Evolutionary conservation across 352 stramenopile genomes (phyloP).

Genomic region (Globisporangium megalacanthum): DNA sequence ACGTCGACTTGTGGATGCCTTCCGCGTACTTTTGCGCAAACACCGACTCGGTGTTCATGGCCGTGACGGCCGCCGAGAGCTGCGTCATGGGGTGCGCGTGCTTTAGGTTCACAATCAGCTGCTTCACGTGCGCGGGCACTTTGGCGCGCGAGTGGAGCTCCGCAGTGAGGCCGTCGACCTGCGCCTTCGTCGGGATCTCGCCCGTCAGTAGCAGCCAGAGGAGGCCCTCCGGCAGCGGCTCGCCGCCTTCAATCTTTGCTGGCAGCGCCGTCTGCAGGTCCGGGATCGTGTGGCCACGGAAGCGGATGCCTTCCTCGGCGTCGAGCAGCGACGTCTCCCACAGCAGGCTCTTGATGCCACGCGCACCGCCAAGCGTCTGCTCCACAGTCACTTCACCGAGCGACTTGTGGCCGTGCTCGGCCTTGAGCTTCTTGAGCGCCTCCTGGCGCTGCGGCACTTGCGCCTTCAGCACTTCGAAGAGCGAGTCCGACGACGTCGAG

Average conservation of each 20-base stretch:
- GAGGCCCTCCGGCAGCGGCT: slow-evolving; percentile 96
- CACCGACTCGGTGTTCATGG: slow-evolving; percentile 93
- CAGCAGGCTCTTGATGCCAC: slow-evolving; percentile 98
- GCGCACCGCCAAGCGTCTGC: slow-evolving; percentile 95
- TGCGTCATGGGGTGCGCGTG: slow-evolving; percentile 99
- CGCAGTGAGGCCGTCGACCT: slow-evolving; percentile 93
- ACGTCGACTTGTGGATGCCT: slow-evolving; percentile 97
- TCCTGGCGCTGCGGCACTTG: slow-evolving; percentile 91
- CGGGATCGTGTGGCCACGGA: slow-evolving; percentile 98
- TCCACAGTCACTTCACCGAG: slow-evolving; percentile 94
- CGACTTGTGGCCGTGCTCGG: slow-evolving; percentile 90
- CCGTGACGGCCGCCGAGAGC: slow-evolving; percentile 93
- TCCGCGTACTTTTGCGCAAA: slow-evolving; percentile 97
- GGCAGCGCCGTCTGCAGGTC: slow-evolving; percentile 96
- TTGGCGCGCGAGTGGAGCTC: slow-evolving; percentile 94
- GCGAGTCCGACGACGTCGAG: slow-evolving; percentile 60
- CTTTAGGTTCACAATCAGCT: slow-evolving; percentile 95
- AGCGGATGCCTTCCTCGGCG: slow-evolving; percentile 97
- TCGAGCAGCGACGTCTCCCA: slow-evolving; percentile 98
- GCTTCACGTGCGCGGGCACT: slow-evolving; percentile 94
- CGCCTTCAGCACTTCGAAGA: slow-evolving; percentile 82
- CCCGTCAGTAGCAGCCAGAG: slow-evolving; percentile 98
- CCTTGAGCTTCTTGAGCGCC: slow-evolving; percentile 93
- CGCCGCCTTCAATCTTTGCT: slow-evolving; percentile 87
- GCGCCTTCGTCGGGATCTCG: slow-evolving; percentile 95